A percentile compares a stretch with the other conserved stretches of the same genome.
These are phyloP conservation scores for Calocera viscosa DNA, from an alignment of 768 basidiomycete species.

Conservation along the genomic window DNA sequence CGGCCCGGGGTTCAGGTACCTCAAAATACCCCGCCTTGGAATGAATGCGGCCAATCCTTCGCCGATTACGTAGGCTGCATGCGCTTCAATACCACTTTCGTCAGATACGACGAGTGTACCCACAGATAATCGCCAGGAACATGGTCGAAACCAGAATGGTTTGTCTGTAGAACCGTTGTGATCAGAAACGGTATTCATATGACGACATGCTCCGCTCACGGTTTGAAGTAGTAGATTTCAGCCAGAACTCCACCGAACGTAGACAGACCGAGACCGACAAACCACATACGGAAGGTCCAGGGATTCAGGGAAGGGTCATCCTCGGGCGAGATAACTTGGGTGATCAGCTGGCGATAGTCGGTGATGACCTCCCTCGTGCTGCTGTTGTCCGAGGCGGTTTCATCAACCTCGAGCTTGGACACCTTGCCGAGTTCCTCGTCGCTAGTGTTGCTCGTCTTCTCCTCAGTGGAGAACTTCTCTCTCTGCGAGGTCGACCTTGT, in stretches of 20 bases:
- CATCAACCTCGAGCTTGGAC: background rate
- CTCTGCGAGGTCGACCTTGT: background rate
- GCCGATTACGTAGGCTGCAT: slow-evolving; percentile 37
- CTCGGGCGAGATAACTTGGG: slow-evolving; percentile 35
- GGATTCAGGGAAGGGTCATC: slow-evolving; percentile 37
- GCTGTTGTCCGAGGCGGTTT: background rate
- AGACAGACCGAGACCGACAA: slow-evolving; percentile 42
- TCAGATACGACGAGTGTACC: background rate
- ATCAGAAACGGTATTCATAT: background rate
- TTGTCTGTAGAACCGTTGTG: slow-evolving; percentile 29
- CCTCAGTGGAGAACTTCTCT: background rate
- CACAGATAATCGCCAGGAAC: slow-evolving; percentile 29
- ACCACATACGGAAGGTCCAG: slow-evolving; percentile 45
- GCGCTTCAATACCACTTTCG: background rate
- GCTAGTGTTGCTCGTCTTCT: background rate
- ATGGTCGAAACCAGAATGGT: slow-evolving; percentile 40
- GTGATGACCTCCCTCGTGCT: slow-evolving; percentile 26
- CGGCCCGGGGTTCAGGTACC: slow-evolving; percentile 44
- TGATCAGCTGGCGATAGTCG: slow-evolving; percentile 37
- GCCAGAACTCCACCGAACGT: slow-evolving; percentile 45
- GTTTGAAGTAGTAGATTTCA: slow-evolving; percentile 52
- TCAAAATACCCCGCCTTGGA: slow-evolving; percentile 35
- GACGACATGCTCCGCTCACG: slow-evolving; percentile 27
- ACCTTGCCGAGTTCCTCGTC: background rate
- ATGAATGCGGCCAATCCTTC: slow-evolving; percentile 36